These are phyloP conservation scores for Magnusiomyces tetraspermus DNA, from an alignment of 1,139 yeast species.

Conservation along the genomic window DNA sequence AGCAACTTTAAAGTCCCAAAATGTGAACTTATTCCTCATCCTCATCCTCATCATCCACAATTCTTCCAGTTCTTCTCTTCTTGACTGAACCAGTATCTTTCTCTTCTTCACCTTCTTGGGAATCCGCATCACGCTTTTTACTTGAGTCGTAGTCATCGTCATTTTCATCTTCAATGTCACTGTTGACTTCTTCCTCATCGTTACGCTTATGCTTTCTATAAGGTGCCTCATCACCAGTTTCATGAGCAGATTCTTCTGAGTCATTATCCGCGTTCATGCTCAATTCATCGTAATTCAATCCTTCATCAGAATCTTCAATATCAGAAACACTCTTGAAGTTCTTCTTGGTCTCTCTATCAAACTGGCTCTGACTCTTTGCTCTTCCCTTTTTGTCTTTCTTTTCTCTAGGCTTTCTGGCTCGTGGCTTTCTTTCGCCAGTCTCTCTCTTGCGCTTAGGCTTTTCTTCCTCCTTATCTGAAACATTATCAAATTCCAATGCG, in stretches of 20 bases:
- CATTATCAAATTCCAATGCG: conserved; percentile 22
- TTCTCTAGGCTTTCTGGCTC: conserved; percentile 3
- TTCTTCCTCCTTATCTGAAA: conserved; percentile 19
- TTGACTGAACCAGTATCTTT: conserved; percentile 13
- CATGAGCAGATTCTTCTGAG: conserved; percentile 11
- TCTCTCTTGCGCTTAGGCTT: conserved; percentile 13
- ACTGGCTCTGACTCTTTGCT: conserved; percentile 8
- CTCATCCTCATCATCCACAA: conserved; percentile 28
- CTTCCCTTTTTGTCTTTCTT: conserved; percentile 15
- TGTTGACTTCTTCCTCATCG: conserved; percentile 2
- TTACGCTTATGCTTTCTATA: conserved; percentile 15
- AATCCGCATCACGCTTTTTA: background rate
- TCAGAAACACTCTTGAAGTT: conserved; percentile 21
- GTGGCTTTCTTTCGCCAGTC: conserved; percentile 17
- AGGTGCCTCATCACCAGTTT: conserved; percentile 8
- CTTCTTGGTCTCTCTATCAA: conserved; percentile 13
- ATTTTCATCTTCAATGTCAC: conserved; percentile 10
- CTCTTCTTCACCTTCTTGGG: conserved; percentile 7
- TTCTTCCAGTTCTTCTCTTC: conserved; percentile 22
- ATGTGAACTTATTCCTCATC: conserved; percentile 14
- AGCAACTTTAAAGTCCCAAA: too few relatives aligned
- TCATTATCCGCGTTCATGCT: conserved; percentile 1
- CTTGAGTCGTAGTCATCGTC: conserved; percentile 7
- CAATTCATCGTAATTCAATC: conserved; percentile 16
- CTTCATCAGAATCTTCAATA: conserved; percentile 11